Percentiles rank a stretch among this genome's conserved stretches.
Evolutionary conservation across 257 asterid genomes (phyloP).

Genomic region (Solanum boliviense): DNA sequence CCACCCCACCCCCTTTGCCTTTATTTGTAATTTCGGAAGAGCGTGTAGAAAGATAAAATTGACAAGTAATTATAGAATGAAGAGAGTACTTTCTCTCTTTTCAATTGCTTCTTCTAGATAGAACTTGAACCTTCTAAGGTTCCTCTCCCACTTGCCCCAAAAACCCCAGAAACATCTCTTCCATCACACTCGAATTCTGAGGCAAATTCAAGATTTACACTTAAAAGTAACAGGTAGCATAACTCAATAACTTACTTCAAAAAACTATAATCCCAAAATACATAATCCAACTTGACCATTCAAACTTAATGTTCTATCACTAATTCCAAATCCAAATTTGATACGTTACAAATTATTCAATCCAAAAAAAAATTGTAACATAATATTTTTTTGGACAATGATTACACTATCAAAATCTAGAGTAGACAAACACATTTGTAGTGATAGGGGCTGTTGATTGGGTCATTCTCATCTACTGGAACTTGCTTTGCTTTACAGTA

Average conservation of each 20-base stretch:
- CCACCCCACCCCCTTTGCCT: not conserved
- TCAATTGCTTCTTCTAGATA: not conserved
- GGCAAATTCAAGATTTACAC: not conserved
- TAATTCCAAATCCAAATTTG: not conserved
- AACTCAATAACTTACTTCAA: not conserved
- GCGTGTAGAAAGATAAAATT: no score
- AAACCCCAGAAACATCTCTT: not conserved
- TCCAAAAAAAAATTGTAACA: no score
- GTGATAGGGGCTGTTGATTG: slow-evolving; percentile 66
- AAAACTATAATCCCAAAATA: not conserved
- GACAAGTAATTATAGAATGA: no score
- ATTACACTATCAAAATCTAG: slow-evolving; percentile 1
- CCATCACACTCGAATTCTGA: not conserved
- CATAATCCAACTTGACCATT: not conserved
- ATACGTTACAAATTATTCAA: not conserved
- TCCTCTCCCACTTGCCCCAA: not conserved
- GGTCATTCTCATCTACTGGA: slow-evolving; percentile 80
- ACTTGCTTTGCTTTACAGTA: slow-evolving; percentile 65
- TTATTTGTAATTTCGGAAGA: no score
- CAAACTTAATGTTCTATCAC: not conserved
- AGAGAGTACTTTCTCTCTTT: not conserved
- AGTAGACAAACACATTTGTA: slow-evolving; percentile 78
- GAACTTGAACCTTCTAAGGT: not conserved
- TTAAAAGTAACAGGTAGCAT: not conserved
- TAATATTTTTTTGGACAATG: not conserved